phyloP scores from a whole-genome alignment of 768 basidiomycete species.

The Lactifluus pinguis region DNA sequence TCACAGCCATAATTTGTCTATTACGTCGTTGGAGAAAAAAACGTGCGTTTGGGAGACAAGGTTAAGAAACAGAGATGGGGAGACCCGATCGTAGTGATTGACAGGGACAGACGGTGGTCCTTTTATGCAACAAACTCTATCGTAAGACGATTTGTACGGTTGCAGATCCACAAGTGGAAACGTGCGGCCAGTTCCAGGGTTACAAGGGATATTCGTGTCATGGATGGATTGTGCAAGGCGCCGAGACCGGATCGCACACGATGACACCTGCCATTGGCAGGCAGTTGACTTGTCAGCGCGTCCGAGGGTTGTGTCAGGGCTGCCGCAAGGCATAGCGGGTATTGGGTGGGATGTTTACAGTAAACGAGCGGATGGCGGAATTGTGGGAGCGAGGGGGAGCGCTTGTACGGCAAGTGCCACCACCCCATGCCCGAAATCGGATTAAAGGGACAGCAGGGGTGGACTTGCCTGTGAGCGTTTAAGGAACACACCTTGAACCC shows the following conservation, averaged over 20 bases:
- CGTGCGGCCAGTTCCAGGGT: neutral
- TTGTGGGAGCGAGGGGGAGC: neutral
- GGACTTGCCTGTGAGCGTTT: neutral
- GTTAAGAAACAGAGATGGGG: neutral
- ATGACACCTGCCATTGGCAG: constrained; percentile 5
- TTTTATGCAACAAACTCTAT: constrained; percentile 3
- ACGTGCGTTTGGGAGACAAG: neutral
- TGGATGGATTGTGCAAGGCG: neutral
- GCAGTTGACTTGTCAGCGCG: neutral
- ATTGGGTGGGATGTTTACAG: neutral
- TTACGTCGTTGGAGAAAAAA: neutral
- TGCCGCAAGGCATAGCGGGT: constrained; percentile 5
- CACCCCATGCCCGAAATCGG: neutral
- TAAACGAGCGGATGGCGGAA: neutral
- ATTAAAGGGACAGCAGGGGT: neutral
- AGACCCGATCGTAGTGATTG: neutral
- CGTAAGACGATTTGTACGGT: neutral
- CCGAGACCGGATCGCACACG: neutral
- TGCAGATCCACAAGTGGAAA: neutral
- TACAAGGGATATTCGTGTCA: neutral
- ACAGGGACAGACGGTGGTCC: neutral
- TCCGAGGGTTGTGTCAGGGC: neutral
- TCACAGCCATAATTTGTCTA: constrained; percentile 6
- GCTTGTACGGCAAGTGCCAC: neutral
- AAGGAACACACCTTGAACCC: neutral